These are phyloP conservation scores for Cucurbita argyrosperma DNA, from an alignment of 306 rosid genomes.

Conservation along the genomic window DNA sequence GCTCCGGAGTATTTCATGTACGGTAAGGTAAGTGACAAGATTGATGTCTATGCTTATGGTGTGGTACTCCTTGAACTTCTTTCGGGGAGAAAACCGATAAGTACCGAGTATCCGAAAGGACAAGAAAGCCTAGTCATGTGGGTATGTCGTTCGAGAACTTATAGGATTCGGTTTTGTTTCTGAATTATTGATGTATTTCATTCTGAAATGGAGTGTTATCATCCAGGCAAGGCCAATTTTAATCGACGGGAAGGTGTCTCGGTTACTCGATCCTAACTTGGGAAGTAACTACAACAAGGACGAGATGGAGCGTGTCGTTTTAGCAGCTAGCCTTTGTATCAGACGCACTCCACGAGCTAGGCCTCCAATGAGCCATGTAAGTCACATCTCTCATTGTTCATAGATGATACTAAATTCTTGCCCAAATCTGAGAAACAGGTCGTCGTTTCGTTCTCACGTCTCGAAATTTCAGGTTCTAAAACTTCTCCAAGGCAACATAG, in stretches of 20 bases:
- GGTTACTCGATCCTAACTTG: conserved; percentile 62
- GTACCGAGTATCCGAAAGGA: conserved; percentile 61
- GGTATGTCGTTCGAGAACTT: conserved; percentile 40
- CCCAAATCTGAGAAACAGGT: neutral
- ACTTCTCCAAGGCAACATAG: conserved; percentile 68
- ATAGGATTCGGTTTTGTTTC: neutral
- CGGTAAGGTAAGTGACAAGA: conserved; percentile 78
- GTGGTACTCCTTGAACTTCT: conserved; percentile 93
- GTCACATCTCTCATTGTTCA: conserved; percentile 20
- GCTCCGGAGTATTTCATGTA: conserved; percentile 99
- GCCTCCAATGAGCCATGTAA: conserved; percentile 80
- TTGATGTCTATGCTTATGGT: conserved; percentile 89
- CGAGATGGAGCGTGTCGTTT: conserved; percentile 64
- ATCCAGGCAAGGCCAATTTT: conserved; percentile 84
- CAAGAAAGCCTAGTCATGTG: conserved; percentile 83
- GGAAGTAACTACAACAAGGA: conserved; percentile 38
- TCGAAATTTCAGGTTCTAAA: conserved; percentile 43
- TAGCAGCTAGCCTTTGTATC: conserved; percentile 85
- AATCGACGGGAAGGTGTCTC: conserved; percentile 46
- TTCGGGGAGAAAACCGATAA: conserved; percentile 87
- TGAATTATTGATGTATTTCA: neutral
- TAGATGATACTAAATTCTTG: neutral
- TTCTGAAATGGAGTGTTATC: conserved; percentile 7
- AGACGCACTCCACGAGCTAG: conserved; percentile 77
- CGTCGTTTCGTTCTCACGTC: neutral